These are phyloP conservation scores for Coemansia sp. DNA, from an alignment of 192 early-diverging fungal species.

Conservation along the genomic window DNA sequence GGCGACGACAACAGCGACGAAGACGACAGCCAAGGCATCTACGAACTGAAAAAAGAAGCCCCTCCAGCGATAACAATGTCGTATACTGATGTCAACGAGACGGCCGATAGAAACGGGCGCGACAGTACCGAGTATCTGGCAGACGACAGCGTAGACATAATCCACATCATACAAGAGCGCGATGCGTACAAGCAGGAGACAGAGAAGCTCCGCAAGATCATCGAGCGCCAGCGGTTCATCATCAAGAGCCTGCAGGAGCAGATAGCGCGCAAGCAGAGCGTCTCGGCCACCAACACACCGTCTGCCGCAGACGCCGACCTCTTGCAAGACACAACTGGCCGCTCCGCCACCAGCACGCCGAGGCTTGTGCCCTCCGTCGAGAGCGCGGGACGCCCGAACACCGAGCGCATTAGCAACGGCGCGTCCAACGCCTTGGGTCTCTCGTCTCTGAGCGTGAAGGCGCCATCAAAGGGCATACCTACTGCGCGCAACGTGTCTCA, in stretches of 20 bases:
- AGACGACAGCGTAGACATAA: conserved; percentile 32
- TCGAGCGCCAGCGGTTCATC: conserved; percentile 83
- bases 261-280: conserved; percentile 41
- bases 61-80: background rate
- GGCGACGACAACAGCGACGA: background rate
- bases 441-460: conserved; percentile 22
- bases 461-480: conserved; percentile 10
- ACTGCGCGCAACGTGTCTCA: conserved; percentile 28
- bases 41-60: background rate
- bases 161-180: conserved; percentile 57
- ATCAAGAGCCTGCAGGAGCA: conserved; percentile 83
- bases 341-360: background rate
- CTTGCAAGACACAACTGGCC: conserved; percentile 15
- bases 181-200: conserved; percentile 76
- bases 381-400: background rate
- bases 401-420: background rate
- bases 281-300: conserved; percentile 35
- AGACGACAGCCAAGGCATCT: background rate
- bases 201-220: conserved; percentile 85
- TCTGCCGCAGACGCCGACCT: conserved; percentile 13
- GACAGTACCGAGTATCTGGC: conserved; percentile 5
- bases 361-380: background rate
- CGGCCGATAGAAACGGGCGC: conserved; percentile 11
- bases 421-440: conserved; percentile 24
- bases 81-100: background rate